These are phyloP conservation scores for Nicotiana benthamiana DNA, from an alignment of 257 asterid species.

Conservation along the genomic window DNA sequence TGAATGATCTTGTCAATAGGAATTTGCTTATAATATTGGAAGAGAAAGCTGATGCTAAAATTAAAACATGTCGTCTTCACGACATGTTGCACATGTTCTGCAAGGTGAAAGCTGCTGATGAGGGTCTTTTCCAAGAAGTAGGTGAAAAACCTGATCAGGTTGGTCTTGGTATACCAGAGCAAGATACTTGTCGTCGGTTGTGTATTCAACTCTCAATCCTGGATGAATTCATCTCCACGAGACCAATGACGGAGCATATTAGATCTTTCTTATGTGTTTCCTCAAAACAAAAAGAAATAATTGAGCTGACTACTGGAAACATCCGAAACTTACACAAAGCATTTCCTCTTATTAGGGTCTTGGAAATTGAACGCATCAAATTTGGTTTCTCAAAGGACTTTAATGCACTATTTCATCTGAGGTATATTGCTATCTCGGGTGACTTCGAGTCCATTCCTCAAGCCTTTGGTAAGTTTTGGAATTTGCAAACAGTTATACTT, in stretches of 20 bases:
- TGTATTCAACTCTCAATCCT: background rate
- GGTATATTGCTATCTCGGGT: background rate
- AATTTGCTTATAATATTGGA: conserved; percentile 16
- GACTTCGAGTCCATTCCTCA: background rate
- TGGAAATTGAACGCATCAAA: background rate
- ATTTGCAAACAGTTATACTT: background rate
- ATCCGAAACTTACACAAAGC: background rate
- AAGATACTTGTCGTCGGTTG: background rate
- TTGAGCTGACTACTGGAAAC: too few relatives aligned
- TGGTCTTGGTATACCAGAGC: too few relatives aligned
- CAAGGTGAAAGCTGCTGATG: background rate
- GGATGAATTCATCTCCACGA: background rate
- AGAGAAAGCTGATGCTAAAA: conserved; percentile 3
- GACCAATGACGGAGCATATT: background rate
- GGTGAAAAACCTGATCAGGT: background rate
- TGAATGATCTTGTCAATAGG: conserved; percentile 18
- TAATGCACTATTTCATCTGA: background rate
- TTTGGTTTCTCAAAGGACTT: background rate
- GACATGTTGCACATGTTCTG: conserved; percentile 15
- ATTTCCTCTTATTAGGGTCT: background rate
- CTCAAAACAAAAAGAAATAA: background rate
- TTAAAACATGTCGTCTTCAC: conserved; percentile 12
- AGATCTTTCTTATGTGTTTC: background rate
- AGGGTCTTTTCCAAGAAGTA: background rate
- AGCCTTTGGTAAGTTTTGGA: background rate